Conservation (phyloP, 495 filamentous ascomycete genomes). For the Neurospora tetrasperma region DNA sequence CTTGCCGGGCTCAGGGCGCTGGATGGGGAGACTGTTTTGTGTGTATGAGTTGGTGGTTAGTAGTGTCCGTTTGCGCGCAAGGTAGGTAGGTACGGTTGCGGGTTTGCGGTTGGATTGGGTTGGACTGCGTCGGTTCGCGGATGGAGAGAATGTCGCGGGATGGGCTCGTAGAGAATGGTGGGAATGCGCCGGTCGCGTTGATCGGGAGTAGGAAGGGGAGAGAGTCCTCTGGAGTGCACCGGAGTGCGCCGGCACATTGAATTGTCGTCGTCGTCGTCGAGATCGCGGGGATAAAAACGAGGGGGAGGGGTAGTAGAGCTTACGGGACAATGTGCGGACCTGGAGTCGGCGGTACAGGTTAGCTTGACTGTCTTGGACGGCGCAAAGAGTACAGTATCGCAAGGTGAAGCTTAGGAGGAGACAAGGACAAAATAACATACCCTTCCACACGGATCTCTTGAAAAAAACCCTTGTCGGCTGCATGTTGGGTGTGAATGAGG, state of each 20-base stretch:
- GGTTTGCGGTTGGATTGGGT: neutral
- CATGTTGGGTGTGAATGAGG: slow-evolving; percentile 28
- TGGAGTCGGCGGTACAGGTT: slow-evolving; percentile 15
- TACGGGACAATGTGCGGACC: slow-evolving; percentile 68
- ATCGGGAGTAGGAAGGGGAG: neutral
- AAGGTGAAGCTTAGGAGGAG: neutral
- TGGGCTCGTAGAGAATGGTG: neutral
- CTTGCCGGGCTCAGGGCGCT: slow-evolving; percentile 51
- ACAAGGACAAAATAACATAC: slow-evolving; percentile 15
- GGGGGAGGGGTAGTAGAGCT: slow-evolving; percentile 13
- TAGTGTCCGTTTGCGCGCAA: neutral
- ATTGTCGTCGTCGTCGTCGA: neutral
- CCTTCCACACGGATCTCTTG: slow-evolving; percentile 51
- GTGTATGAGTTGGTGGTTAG: neutral
- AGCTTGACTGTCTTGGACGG: slow-evolving; percentile 10
- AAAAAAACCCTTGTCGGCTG: slow-evolving; percentile 42
- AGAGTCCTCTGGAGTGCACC: neutral
- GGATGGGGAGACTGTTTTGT: slow-evolving; percentile 47
- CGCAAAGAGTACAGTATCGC: neutral
- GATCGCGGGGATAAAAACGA: neutral
- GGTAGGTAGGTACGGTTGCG: neutral
- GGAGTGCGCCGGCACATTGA: neutral
- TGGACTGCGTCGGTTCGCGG: neutral
- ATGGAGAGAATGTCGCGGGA: neutral
- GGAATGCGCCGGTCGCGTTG: neutral